Evolutionary conservation across 1,284 basidiomycete species (phyloP).

Genomic region (Moesziomyces sp.): DNA sequence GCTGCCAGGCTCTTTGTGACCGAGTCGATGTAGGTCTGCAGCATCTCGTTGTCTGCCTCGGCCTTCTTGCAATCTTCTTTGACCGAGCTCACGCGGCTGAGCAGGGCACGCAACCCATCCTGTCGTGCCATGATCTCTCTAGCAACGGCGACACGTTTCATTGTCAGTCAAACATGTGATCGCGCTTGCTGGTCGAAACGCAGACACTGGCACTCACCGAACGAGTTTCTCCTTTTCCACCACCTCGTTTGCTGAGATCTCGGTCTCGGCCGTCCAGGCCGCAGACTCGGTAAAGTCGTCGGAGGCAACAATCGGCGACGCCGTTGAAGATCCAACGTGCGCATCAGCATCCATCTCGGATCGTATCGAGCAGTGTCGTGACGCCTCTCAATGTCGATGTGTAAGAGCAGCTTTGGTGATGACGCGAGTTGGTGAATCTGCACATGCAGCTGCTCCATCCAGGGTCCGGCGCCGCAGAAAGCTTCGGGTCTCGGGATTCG

Average conservation of each 20-base stretch:
- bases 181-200: background rate
- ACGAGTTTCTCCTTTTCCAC: slow-evolving; percentile 66
- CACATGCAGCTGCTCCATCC: no score
- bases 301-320: slow-evolving; percentile 32
- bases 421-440: background rate
- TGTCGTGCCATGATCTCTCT: slow-evolving; percentile 62
- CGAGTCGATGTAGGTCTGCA: slow-evolving; percentile 66
- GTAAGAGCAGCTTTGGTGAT: slow-evolving; percentile 3
- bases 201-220: slow-evolving; percentile 35
- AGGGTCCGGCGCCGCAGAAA: background rate
- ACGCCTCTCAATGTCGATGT: background rate
- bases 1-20: slow-evolving; percentile 67
- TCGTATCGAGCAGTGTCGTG: background rate
- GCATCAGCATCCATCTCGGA: slow-evolving; percentile 17
- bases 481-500: background rate
- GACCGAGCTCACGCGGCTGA: slow-evolving; percentile 54
- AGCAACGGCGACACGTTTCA: background rate
- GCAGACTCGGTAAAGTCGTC: slow-evolving; percentile 51
- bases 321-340: slow-evolving; percentile 15
- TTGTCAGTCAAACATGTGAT: background rate
- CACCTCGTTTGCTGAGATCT: slow-evolving; percentile 64
- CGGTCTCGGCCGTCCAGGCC: slow-evolving; percentile 58
- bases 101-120: slow-evolving; percentile 58
- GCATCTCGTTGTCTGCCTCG: slow-evolving; percentile 66
- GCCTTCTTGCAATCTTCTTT: slow-evolving; percentile 64